Evolutionary conservation across 208 protist species (phyloP), one percentile per base, ranked within the genome.

Genomic region (Tritrichomonas musculus): DNA sequence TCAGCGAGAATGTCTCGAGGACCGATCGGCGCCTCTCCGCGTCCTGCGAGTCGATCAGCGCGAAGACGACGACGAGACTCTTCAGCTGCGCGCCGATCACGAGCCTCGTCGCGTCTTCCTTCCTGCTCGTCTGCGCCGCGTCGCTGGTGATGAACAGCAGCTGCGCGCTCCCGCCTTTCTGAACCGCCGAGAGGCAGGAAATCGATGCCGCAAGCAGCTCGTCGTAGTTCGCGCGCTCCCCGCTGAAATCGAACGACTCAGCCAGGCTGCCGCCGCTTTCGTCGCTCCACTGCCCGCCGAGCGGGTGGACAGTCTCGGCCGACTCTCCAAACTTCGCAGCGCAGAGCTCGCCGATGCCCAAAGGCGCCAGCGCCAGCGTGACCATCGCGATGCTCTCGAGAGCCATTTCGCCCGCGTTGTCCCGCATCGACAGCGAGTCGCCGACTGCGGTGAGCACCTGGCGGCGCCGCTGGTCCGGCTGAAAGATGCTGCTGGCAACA

Each of bases 401-500:
- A 17, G 98, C 99, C 82, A 99, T 95, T 55, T 97, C 95, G 33
- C 97, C 98, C 17, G 98, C 97, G 55, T 97, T 96, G 93, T 96
- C 96, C 41, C 95, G 92, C 99, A 99, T 99, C 39, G 97, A 99
- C 47, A 98, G 95, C 13, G 98, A 99, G 95, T 99, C 98, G 96
- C 99, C 99, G 57, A 99, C 98, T 1, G 98, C 98, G 11, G 99
- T 93, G n/a, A 99, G 94, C 50, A 99, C 97, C 75, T 96, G 93
- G 30, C 93, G 95, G 14, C 64, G 49, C 41, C 94, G 22, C 33
- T 84, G 49, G 92, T 97, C 97, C 39, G 99, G 99, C 95, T 41
- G 25, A 14, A 27, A 88, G 33, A 27, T 88, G 41, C 39, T 88
- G n/a, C 30, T 88, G 77, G 30, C 77, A 88, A 49, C 57, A 88